Evolutionary conservation across 2,329 filamentous ascomycete genomes (phyloP).

Genomic region (Colletotrichum falcatum): DNA sequence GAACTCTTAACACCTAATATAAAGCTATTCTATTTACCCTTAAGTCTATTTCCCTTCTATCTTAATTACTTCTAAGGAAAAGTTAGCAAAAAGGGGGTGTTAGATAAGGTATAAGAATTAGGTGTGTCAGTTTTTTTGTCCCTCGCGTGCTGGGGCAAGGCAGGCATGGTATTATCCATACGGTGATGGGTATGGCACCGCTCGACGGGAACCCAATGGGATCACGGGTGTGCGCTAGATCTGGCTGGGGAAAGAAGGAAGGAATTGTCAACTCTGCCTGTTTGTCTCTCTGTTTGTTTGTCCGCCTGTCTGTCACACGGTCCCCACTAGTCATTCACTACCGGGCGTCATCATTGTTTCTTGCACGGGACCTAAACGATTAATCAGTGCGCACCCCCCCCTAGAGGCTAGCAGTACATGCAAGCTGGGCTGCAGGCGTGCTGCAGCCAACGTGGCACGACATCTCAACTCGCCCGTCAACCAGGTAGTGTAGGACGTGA

Average conservation of each 20-base stretch:
- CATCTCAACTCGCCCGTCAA: background rate
- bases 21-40: too few relatives aligned
- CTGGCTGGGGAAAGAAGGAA: conserved; percentile 1
- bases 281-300: background rate
- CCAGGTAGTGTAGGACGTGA: conserved; percentile 16
- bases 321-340: background rate
- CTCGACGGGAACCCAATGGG: conserved; percentile 17
- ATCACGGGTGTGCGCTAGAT: conserved; percentile 9
- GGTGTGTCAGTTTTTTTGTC: too few relatives aligned
- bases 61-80: too few relatives aligned
- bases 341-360: background rate
- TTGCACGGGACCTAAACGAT: background rate
- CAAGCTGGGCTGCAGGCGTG: conserved; percentile 16
- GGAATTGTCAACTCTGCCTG: background rate
- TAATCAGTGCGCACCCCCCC: background rate
- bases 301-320: background rate
- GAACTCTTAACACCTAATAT: too few relatives aligned
- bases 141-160: too few relatives aligned
- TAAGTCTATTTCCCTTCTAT: too few relatives aligned
- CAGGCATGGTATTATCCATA: too few relatives aligned
- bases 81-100: too few relatives aligned
- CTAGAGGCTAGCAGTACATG: too few relatives aligned
- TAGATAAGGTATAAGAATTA: too few relatives aligned
- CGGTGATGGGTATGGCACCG: background rate
- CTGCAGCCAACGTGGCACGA: conserved; percentile 13